Evolutionary conservation across 2,329 filamentous ascomycete genomes (phyloP).

Genomic region (Cryphonectria nitschkei): DNA sequence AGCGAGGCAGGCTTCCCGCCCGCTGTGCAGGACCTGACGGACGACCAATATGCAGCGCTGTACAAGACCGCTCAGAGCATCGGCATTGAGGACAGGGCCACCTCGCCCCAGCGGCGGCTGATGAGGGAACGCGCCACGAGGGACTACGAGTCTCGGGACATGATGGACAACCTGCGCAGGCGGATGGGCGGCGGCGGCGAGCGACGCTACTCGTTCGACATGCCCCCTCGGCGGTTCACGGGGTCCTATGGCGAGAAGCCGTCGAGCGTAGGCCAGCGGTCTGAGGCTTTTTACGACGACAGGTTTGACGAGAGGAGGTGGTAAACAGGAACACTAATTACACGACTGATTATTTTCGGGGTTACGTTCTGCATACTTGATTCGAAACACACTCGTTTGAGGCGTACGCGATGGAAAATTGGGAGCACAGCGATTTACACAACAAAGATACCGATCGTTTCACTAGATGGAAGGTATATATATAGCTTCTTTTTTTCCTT

Average conservation of each 20-base stretch:
- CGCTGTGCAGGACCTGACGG: constrained; percentile 20
- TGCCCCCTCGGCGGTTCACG: constrained; percentile 25
- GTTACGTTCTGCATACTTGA: background rate
- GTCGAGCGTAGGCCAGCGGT: constrained; percentile 18
- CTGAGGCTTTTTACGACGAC: constrained; percentile 28
- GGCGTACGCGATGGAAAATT: background rate
- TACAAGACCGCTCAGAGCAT: constrained; percentile 24
- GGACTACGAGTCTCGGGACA: constrained; percentile 21
- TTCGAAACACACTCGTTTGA: background rate
- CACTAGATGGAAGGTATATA: background rate
- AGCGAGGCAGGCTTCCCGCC: constrained; percentile 4
- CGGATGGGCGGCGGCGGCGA: constrained; percentile 14
- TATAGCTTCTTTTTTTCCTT: background rate
- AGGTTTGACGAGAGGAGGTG: constrained; percentile 9
- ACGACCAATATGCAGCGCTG: constrained; percentile 23
- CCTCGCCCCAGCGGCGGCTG: constrained; percentile 20
- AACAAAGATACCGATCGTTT: background rate
- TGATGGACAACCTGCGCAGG: constrained; percentile 22
- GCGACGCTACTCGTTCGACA: constrained; percentile 24
- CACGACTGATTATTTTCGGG: background rate
- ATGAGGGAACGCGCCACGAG: constrained; percentile 19
- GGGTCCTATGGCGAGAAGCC: constrained; percentile 22
- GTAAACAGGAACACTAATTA: background rate
- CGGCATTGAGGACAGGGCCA: constrained; percentile 23
- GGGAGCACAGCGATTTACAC: background rate